These are phyloP conservation scores for Lactifluus echinatus DNA, from an alignment of 768 basidiomycete genomes.

Conservation along the genomic window DNA sequence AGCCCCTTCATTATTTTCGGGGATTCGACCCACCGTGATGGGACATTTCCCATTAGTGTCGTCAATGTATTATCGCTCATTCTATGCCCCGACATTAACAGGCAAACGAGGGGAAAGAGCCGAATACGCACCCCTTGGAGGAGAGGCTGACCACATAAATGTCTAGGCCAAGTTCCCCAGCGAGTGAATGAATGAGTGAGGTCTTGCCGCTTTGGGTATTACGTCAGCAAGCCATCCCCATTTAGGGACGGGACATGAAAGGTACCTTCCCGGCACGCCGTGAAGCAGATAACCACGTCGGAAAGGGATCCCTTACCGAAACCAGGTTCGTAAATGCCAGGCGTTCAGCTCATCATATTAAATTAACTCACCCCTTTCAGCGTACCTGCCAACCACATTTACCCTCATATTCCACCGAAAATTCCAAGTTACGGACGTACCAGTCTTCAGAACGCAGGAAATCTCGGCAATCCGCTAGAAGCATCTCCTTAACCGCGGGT, in stretches of 20 bases:
- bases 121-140: conserved; percentile 59
- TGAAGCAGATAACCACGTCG: conserved; percentile 78
- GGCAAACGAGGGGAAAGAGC: conserved; percentile 1
- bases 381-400: conserved; percentile 51
- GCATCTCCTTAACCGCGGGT: conserved; percentile 85
- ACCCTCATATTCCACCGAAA: neutral
- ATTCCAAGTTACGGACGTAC: conserved; percentile 35
- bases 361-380: conserved; percentile 61
- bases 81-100: conserved; percentile 31
- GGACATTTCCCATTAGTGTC: conserved; percentile 81
- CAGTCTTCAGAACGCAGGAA: conserved; percentile 79
- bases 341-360: neutral
- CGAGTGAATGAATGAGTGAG: conserved; percentile 75
- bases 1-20: conserved; percentile 1
- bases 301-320: conserved; percentile 69
- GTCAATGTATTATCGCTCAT: conserved; percentile 88
- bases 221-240: conserved; percentile 16
- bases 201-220: conserved; percentile 59
- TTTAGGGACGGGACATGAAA: neutral
- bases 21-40: conserved; percentile 48
- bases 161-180: conserved; percentile 79
- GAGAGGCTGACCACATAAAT: conserved; percentile 89
- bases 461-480: conserved; percentile 77
- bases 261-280: conserved; percentile 76
- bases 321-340: neutral